Percentiles rank a stretch among this genome's conserved stretches.
Evolutionary conservation across 1,284 basidiomycete species (phyloP).

Genomic region (Mrakiaceae sp.): DNA sequence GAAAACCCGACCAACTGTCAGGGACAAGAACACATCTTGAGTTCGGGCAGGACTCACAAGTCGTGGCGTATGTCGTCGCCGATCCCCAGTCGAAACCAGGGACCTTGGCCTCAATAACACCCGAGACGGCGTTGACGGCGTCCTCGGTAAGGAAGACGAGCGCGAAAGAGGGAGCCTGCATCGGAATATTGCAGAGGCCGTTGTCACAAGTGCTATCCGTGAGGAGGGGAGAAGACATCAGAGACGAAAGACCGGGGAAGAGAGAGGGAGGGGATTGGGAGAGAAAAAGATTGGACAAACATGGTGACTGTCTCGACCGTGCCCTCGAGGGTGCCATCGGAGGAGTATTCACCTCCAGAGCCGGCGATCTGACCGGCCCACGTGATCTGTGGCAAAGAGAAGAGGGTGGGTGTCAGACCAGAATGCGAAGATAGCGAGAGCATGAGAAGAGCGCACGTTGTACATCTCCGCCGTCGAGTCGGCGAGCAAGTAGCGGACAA

Average conservation of each 20-base stretch:
- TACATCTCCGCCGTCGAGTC: constrained; percentile 6
- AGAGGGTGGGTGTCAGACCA: neutral
- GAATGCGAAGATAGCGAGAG: neutral
- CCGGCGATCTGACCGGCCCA: constrained; percentile 14
- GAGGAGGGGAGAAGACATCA: too few species aligned
- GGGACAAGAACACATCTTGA: neutral
- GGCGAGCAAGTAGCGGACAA: constrained; percentile 13
- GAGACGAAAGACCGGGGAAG: too few species aligned
- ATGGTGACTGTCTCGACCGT: constrained; percentile 3
- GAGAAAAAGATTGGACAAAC: too few species aligned
- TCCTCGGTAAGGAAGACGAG: constrained; percentile 15
- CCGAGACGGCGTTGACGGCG: constrained; percentile 4
- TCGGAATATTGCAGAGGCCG: constrained; percentile 4
- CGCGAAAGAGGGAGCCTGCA: constrained; percentile 14
- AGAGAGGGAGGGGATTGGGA: too few species aligned
- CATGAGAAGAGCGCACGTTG: constrained; percentile 3
- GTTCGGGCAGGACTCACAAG: constrained; percentile 9
- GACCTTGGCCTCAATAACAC: constrained; percentile 13
- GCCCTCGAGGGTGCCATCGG: constrained; percentile 12
- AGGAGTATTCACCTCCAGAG: neutral
- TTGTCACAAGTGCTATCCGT: neutral
- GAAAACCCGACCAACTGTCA: neutral
- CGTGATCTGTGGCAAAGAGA: constrained; percentile 8
- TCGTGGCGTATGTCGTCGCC: constrained; percentile 47
- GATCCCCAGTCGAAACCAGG: constrained; percentile 25